Conservation (phyloP, 257 asterid species). For the Orobanche coerulescens region DNA sequence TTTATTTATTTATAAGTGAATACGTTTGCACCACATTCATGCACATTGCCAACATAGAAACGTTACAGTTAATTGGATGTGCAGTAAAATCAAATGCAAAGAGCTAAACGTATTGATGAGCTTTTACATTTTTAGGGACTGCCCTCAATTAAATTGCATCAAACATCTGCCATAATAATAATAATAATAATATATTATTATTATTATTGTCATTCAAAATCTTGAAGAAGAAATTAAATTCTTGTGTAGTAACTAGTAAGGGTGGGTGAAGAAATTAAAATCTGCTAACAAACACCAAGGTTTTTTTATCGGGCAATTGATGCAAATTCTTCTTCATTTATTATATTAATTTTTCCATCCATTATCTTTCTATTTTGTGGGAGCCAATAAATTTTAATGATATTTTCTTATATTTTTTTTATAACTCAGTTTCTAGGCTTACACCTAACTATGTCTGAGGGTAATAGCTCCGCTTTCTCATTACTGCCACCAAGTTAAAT, state of each 20-base stretch:
- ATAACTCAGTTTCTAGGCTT: no score
- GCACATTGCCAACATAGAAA: constrained; percentile 10
- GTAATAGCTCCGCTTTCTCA: no score
- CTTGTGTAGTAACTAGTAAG: not conserved
- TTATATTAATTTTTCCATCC: not conserved
- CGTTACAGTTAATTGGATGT: not conserved
- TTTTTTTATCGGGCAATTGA: not conserved
- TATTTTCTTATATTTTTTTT: not conserved
- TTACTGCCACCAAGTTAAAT: no score
- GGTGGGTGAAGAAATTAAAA: constrained; percentile 23
- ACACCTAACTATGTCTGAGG: no score
- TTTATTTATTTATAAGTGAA: constrained; percentile 4
- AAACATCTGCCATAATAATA: constrained; percentile 26
- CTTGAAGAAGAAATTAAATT: constrained; percentile 10
- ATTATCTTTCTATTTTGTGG: not conserved
- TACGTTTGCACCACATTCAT: constrained; percentile 11
- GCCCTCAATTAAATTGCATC: constrained; percentile 26
- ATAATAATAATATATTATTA: no score
- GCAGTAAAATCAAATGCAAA: constrained; percentile 12
- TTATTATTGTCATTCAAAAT: constrained; percentile 19
- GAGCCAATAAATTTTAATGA: not conserved
- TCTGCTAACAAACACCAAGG: constrained; percentile 5
- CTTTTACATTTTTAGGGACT: constrained; percentile 21
- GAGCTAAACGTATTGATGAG: constrained; percentile 20
- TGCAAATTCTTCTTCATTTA: constrained; percentile 1